Evolutionary conservation across 129 eudicot genomes (phyloP).

Genomic region (Helianthus annuus): HanXRQr2.0-SUNRISE NC_035442.2:118699001-118699500

Average conservation of each 20-base stretch:
- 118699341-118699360: constrained; percentile 17
- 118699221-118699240: neutral
- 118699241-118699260: constrained; percentile 4
- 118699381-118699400: neutral
- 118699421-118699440: constrained; percentile 19
- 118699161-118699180: constrained; percentile 14
- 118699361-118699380: constrained; percentile 3
- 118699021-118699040: too few relatives aligned
- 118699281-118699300: constrained; percentile 19
- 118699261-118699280: constrained; percentile 10
- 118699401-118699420: constrained; percentile 11
- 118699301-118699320: constrained; percentile 10
- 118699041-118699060: too few relatives aligned
- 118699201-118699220: neutral
- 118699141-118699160: constrained; percentile 8
- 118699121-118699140: constrained; percentile 1
- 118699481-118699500: constrained; percentile 21
- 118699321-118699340: neutral
- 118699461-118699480: neutral
- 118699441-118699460: neutral
- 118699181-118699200: constrained; percentile 6
- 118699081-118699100: too few relatives aligned
- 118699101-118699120: too few relatives aligned
- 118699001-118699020: too few relatives aligned
- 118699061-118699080: too few relatives aligned